Evolutionary conservation across 2,329 filamentous ascomycete genomes (phyloP).

Genomic region (Plectosphaerella plurivora): DNA sequence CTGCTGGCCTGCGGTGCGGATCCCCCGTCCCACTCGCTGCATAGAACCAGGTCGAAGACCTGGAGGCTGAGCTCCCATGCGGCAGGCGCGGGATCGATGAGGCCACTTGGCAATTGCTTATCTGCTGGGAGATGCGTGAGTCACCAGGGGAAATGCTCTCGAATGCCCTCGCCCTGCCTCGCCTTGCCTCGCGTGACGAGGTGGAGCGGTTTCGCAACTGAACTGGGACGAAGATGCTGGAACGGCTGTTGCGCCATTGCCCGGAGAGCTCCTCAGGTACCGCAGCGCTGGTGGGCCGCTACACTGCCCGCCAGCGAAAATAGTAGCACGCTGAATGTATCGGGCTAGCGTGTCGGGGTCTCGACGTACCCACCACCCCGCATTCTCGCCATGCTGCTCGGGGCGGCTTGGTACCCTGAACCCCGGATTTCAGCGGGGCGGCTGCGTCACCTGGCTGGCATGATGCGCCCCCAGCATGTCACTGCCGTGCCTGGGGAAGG

Average conservation of each 20-base stretch:
- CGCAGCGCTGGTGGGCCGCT: constrained; percentile 6
- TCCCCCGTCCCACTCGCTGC: too few relatives aligned
- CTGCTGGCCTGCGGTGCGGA: too few relatives aligned
- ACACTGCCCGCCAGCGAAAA: constrained; percentile 2
- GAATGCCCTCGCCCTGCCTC: too few relatives aligned
- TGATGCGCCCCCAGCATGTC: neutral
- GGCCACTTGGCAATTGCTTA: too few relatives aligned
- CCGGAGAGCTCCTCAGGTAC: constrained; percentile 1
- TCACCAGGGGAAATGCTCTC: too few relatives aligned
- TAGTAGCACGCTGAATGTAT: constrained; percentile 4
- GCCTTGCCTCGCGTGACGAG: too few relatives aligned
- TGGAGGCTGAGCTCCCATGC: too few relatives aligned
- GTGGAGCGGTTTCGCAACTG: neutral
- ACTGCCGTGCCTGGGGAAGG: neutral
- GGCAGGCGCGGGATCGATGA: too few relatives aligned
- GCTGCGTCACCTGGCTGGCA: constrained; percentile 9
- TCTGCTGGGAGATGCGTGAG: too few relatives aligned
- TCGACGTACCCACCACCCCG: constrained; percentile 13
- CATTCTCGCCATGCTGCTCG: constrained; percentile 10
- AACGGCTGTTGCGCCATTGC: too few relatives aligned
- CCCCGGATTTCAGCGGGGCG: constrained; percentile 12
- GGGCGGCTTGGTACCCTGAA: constrained; percentile 11
- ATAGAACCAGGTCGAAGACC: too few relatives aligned
- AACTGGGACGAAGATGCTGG: neutral
- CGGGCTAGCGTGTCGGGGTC: constrained; percentile 9